Conservation (phyloP, 1,139 yeast species). For the Kodamaea alishanica region DNA sequence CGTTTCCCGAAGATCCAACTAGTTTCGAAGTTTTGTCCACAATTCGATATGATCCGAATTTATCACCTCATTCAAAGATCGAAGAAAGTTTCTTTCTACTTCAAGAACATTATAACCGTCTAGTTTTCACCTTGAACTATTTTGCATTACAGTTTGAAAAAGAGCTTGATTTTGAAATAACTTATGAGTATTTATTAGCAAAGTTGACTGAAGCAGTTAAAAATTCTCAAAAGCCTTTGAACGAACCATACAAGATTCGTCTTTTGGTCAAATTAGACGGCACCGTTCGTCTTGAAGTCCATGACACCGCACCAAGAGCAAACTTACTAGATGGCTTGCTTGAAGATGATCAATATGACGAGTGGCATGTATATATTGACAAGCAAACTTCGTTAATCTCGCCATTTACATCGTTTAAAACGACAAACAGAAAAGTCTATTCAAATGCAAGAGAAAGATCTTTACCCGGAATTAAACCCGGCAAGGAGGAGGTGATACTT, state of each 20-base stretch:
- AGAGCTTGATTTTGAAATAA: slow-evolving; percentile 30
- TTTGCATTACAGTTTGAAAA: slow-evolving; percentile 36
- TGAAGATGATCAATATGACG: slow-evolving; percentile 14
- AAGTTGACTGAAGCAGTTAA: slow-evolving; percentile 45
- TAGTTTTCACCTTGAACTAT: slow-evolving; percentile 50
- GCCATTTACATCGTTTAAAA: slow-evolving; percentile 85
- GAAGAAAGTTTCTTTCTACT: slow-evolving; percentile 54
- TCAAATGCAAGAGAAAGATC: slow-evolving; percentile 54
- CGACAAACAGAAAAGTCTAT: slow-evolving; percentile 69
- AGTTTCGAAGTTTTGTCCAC: slow-evolving; percentile 62
- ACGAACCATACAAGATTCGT: slow-evolving; percentile 55
- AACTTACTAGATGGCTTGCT: slow-evolving; percentile 46
- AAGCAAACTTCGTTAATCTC: slow-evolving; percentile 50
- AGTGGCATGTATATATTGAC: slow-evolving; percentile 65
- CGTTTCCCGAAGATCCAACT: slow-evolving; percentile 19
- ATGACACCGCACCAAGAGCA: slow-evolving; percentile 30
- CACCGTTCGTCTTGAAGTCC: slow-evolving; percentile 48
- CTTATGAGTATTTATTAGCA: slow-evolving; percentile 38
- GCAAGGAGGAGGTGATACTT: slow-evolving; percentile 64
- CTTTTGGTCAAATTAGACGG: slow-evolving; percentile 51
- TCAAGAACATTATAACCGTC: slow-evolving; percentile 59
- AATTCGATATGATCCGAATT: slow-evolving; percentile 65
- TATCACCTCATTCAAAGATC: slow-evolving; percentile 27
- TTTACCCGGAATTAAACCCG: slow-evolving; percentile 34
- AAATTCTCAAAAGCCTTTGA: slow-evolving; percentile 23